A percentile compares a stretch with the other conserved stretches of the same genome.
Conservation (phyloP, 2,329 filamentous ascomycete genomes). For the Colletotrichum echinochloae region DNA sequence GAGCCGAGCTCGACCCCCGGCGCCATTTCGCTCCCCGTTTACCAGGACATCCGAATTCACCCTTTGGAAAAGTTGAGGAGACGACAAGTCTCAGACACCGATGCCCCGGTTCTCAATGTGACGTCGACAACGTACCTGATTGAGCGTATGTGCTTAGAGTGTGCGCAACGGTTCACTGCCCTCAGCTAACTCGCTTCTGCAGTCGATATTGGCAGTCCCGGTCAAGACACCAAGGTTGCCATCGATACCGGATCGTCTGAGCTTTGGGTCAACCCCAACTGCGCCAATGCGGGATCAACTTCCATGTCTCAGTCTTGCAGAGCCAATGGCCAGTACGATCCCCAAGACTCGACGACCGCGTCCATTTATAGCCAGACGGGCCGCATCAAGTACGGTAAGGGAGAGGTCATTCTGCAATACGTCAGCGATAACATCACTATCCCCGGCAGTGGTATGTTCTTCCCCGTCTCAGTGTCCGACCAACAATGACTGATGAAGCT, state of each 20-base stretch:
- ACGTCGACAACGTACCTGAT: conserved; percentile 42
- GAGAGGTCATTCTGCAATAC: conserved; percentile 46
- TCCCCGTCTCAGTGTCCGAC: no score
- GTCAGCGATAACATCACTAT: conserved; percentile 47
- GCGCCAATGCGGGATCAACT: conserved; percentile 52
- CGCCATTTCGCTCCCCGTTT: conserved; percentile 39
- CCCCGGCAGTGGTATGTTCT: conserved; percentile 45
- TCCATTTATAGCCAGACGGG: conserved; percentile 36
- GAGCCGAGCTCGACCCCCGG: conserved; percentile 27
- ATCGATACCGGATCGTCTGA: conserved; percentile 66
- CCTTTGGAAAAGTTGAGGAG: conserved; percentile 37
- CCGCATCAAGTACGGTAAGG: conserved; percentile 48
- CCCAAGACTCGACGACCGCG: conserved; percentile 44
- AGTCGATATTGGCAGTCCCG: conserved; percentile 50
- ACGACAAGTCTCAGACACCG: conserved; percentile 35
- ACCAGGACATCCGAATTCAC: conserved; percentile 38
- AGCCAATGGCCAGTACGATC: conserved; percentile 56
- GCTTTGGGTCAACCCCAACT: conserved; percentile 67
- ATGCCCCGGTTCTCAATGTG: conserved; percentile 37
- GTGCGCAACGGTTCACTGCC: no score
- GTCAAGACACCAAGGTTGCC: conserved; percentile 59
- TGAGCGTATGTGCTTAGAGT: conserved; percentile 26
- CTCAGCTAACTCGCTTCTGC: not conserved
- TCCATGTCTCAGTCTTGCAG: conserved; percentile 53
- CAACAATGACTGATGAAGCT: not conserved